phyloP scores from a whole-genome alignment of 2,329 filamentous ascomycete species.

The Exserohilum turcica region DNA sequence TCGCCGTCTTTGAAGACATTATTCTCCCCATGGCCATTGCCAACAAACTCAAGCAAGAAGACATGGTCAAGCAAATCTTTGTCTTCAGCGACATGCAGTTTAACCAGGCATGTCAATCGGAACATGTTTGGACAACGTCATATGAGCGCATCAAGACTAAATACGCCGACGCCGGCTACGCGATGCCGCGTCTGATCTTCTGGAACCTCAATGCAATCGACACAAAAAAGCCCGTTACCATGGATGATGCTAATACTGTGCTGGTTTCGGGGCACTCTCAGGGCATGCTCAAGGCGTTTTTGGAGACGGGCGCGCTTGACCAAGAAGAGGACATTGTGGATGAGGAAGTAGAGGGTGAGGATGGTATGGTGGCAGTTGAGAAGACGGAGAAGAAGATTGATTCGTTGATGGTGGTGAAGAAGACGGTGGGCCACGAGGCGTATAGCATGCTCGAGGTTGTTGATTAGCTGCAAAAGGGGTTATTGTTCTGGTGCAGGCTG shows the following conservation, averaged over 20 bases:
- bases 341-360: slow-evolving; percentile 45
- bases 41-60: slow-evolving; percentile 58
- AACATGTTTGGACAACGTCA: slow-evolving; percentile 51
- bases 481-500: too few species aligned
- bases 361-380: slow-evolving; percentile 39
- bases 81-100: slow-evolving; percentile 69
- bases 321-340: slow-evolving; percentile 50
- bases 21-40: slow-evolving; percentile 61
- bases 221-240: slow-evolving; percentile 57
- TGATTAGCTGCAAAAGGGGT: slow-evolving; percentile 47
- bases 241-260: slow-evolving; percentile 53
- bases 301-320: slow-evolving; percentile 57
- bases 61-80: slow-evolving; percentile 67
- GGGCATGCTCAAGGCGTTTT: slow-evolving; percentile 62
- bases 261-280: slow-evolving; percentile 64
- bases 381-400: slow-evolving; percentile 37
- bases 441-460: slow-evolving; percentile 62
- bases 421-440: slow-evolving; percentile 58
- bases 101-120: slow-evolving; percentile 42
- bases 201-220: slow-evolving; percentile 61
- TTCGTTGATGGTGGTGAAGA: slow-evolving; percentile 32
- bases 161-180: slow-evolving; percentile 59
- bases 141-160: slow-evolving; percentile 57
- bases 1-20: slow-evolving; percentile 59
- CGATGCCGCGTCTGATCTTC: slow-evolving; percentile 64